Base-by-base conservation (phyloP, 768 basidiomycete species). In the Hericium coralloides region DNA sequence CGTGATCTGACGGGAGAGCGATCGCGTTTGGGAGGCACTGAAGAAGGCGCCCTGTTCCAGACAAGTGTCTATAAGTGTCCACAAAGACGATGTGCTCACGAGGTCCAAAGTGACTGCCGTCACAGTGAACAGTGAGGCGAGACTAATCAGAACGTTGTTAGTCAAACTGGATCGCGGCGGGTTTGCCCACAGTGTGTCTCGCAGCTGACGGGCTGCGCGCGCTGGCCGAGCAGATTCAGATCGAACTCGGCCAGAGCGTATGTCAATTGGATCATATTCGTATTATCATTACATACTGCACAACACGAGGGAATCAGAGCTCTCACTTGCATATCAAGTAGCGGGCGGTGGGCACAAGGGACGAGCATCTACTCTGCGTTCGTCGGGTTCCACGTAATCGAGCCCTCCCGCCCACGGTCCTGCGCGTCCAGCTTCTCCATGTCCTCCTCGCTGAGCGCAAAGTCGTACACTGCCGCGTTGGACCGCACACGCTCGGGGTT, bases 381-480 rank as follows among this genome's bases (percentile, higher is more conserved):
- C 26, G 92, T 79, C 6, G 92, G 91, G 65, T 95, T 92, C 94
- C 92, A 95, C 59, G 80, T 85, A 45, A 89, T 71, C 0, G 86
- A 82, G 3, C 92, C 92, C 0, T 74, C 78, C 52, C 82, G 77
- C 0, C 89, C 94, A 51, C 74, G 70, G 66, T 95, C 92, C 1
- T 95, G 74, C 0, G 68, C 73, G 66, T 93, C 83, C 12, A 97
- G 72, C 25, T 67, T 69, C 1, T 64, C 63, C 75, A 95, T 81
- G 55, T 94, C 92, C 47, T 82, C 83, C 20, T 69, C 66, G 49
- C 67, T 68, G 20, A 97, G 73, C 54, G 80, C 80, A 63, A 95
- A 95, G 64, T 89, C 84, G 58, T 81, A 95, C 0, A 95, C 66
- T 23, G 87, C 68, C 1, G 82, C 71, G 61, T 97, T 97, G 7